These are phyloP conservation scores for Pyrus betulifolia DNA, from an alignment of 306 rosid genomes.

Conservation along the genomic window DNA sequence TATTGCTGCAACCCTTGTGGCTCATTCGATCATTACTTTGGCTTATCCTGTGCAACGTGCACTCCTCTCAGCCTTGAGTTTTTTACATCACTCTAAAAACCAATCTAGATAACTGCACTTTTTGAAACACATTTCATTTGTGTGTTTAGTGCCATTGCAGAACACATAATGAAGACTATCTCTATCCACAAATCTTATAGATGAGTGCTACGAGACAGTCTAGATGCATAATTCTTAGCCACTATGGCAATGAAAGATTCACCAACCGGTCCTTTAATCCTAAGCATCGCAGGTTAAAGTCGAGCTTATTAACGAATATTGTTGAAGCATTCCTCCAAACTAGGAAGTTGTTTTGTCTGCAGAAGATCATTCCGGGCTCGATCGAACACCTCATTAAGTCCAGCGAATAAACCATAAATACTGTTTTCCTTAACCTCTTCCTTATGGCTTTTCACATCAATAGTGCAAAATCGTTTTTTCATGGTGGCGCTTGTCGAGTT, in stretches of 20 bases:
- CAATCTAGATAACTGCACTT: neutral
- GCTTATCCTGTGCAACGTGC: neutral
- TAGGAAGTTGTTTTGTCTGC: too few species aligned
- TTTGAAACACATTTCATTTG: neutral
- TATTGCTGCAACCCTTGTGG: too few species aligned
- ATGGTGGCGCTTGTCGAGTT: neutral
- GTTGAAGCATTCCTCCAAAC: neutral
- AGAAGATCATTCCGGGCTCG: neutral
- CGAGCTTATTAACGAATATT: too few species aligned
- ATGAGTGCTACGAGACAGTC: too few species aligned
- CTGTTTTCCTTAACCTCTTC: too few species aligned
- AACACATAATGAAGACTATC: too few species aligned
- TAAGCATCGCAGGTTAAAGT: too few species aligned
- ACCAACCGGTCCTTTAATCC: neutral
- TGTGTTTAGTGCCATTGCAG: neutral
- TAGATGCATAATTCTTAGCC: neutral
- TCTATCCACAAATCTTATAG: neutral
- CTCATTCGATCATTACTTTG: too few species aligned
- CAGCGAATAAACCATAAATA: neutral
- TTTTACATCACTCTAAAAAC: neutral
- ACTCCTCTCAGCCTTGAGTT: neutral
- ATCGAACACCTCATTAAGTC: neutral
- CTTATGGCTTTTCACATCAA: neutral
- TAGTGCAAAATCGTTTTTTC: neutral
- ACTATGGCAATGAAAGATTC: neutral